Evolutionary conservation across 2,329 filamentous ascomycete genomes (phyloP), one percentile per base, ranked within the genome.

Genomic region (Gaeumannomyces tritici): DNA sequence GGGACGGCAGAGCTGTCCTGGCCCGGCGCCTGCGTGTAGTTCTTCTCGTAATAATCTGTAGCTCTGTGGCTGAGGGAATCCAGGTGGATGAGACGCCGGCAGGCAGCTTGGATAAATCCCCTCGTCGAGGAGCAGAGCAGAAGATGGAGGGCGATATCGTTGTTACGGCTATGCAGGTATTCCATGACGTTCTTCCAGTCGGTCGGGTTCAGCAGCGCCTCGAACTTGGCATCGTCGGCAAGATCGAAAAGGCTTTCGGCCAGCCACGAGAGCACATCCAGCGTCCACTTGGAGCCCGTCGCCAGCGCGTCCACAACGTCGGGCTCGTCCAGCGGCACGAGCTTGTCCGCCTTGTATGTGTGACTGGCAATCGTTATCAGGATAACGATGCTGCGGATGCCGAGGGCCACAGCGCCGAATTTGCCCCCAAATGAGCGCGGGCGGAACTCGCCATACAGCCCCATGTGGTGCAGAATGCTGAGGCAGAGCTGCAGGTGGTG

Each of bases 401-500:
- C 90, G 18, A 96, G 77, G 59, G 88, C 83, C 15, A 90, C 76
- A 82, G 88, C 90, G 8, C 91, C 84, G 65, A 93, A 83, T 71
- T 91, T 92, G 65, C 89, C 87, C 61, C 83, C 79, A 55, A 93
- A 84, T 4, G 80, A 83, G 26, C 90, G 85, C 9, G 81, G 76
- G 47, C 80, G 77, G 63, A 80, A 80, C 66, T 87, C 84, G 18
- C 87, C 87, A 56, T 80, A 82, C 70, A 89, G 93, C 4, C 89
- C 90, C 12, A 97, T 77, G 61, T 90, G 87, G 63, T 90, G 88
- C 70, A 96, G 86, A 31, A 95, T 84, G 69, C 90, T 90, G 15
- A 97, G 79, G 63, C 87, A 90, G 62, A 90, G 82, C 64, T 91
- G 89, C 57, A 97, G 82, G 47, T 86, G 80, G 3, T 81, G 79